These are phyloP conservation scores for Penicillium hesseltinei DNA, from an alignment of 2,329 filamentous ascomycete species.

Conservation along the genomic window DNA sequence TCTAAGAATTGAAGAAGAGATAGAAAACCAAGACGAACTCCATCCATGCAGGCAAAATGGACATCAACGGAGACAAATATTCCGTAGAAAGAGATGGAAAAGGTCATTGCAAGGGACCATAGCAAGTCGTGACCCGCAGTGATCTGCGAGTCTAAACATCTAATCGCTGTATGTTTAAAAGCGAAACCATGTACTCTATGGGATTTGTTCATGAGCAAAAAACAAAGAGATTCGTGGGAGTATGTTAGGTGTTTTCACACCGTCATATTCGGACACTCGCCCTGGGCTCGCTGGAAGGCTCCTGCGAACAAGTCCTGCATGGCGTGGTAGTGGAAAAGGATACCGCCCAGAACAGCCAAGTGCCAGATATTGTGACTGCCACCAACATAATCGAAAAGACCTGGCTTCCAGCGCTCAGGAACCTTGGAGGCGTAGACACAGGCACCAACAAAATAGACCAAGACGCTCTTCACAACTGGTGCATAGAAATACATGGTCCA, in stretches of 20 bases:
- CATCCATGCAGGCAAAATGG: conserved; percentile 21
- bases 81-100: conserved; percentile 8
- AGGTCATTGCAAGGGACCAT: conserved; percentile 3
- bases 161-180: conserved; percentile 3
- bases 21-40: conserved; percentile 15
- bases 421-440: conserved; percentile 87
- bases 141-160: conserved; percentile 3
- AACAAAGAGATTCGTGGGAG: not conserved
- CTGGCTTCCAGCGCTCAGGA: conserved; percentile 88
- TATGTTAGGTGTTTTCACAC: conserved; percentile 16
- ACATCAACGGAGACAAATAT: conserved; percentile 1
- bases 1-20: conserved; percentile 7
- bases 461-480: conserved; percentile 77
- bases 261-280: conserved; percentile 39
- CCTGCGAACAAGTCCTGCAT: conserved; percentile 92
- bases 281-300: conserved; percentile 68
- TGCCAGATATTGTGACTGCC: conserved; percentile 99
- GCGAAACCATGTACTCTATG: conserved; percentile 2
- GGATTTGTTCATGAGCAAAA: conserved; percentile 13
- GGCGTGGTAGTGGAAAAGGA: conserved; percentile 93
- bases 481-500: conserved; percentile 91
- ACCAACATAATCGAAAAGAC: conserved; percentile 91
- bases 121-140: conserved; percentile 1
- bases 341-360: conserved; percentile 86
- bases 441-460: conserved; percentile 83